Evolutionary conservation across 352 stramenopile species (phyloP), one percentile per base, ranked within the genome.

Genomic region (Pythium brassicae): DNA sequence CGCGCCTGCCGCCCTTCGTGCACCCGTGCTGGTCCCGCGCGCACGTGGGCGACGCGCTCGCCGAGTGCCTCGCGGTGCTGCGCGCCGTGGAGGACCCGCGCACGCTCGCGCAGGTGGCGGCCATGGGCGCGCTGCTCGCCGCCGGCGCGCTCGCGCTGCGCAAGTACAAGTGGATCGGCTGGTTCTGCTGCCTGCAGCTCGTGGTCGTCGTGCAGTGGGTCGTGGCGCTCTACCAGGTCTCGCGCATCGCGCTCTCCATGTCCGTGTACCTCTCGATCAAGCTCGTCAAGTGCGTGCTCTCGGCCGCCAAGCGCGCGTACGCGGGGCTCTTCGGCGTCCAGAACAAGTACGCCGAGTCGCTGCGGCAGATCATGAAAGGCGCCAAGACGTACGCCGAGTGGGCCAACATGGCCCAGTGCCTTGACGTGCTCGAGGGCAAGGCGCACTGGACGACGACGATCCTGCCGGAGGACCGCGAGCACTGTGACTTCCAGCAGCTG

Each of bases 131-230:
- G 26, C 32, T 69, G 17, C 29, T 69, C 15, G 47, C 47, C 0
- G 37, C 59, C 11, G 45, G 49, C 2, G 50, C 68, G 19, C 52
- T 85, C 22, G 54, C 74, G 2, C 34, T 80, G 29, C 61, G 55
- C 70, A 83, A 83, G 52, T 86, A 83, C 66, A 81, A 86, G 50
- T 80, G 60, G 61, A 69, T 86, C 32, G 76, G 78, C 42, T 88
- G 77, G 73, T 84, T 78, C 50, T 69, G 63, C 39, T 74, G 72
- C 19, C 57, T 86, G 35, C 78, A 87, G 50, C 7, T 82, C 12
- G 71, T 83, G 27, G 66, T 86, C n/a, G 66, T 86, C 32, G 50
- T 86, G 49, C 76, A 87, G 58, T 86, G 74, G 76, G 62, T 80
- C 52, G 59, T 86, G 15, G 78, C 78, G 20, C 60, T 89, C 32